A percentile compares a stretch with the other conserved stretches of the same genome.
These are phyloP conservation scores for Boechera divaricarpa DNA, from an alignment of 345 rosid species.

Conservation along the genomic window DNA sequence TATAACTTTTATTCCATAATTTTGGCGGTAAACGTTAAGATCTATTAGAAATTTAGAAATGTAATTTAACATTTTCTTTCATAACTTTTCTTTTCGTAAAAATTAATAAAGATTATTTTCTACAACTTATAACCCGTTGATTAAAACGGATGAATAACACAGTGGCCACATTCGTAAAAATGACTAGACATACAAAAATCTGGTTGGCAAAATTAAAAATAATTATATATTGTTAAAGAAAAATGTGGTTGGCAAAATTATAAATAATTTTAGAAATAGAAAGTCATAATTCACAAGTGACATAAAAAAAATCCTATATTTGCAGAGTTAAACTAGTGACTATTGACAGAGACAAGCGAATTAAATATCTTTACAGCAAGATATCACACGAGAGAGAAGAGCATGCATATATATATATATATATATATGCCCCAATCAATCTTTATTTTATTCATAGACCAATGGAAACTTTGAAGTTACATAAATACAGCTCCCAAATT, in stretches of 20 bases:
- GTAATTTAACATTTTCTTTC: neutral
- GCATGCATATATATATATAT: neutral
- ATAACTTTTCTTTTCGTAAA: neutral
- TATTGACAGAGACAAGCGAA: conserved; percentile 21
- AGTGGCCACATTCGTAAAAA: neutral
- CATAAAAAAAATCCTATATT: neutral
- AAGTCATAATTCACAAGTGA: neutral
- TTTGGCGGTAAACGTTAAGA: neutral
- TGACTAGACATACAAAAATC: neutral
- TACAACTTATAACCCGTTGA: neutral
- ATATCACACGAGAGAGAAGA: conserved; percentile 25
- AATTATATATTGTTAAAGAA: neutral
- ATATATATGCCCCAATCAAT: conserved; percentile 5
- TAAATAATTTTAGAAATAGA: too few species aligned
- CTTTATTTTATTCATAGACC: neutral
- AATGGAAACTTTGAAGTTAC: conserved; percentile 20
- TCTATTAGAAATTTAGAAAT: neutral
- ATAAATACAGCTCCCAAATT: conserved; percentile 37
- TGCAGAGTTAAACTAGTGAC: neutral
- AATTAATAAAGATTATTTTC: neutral
- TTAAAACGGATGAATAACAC: neutral
- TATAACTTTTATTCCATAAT: neutral
- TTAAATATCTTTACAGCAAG: conserved; percentile 7
- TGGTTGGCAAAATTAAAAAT: too few species aligned
- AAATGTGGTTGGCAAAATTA: neutral